These are phyloP conservation scores for Puccinia horiana DNA, from an alignment of 1,284 basidiomycete genomes.

Conservation along the genomic window DNA sequence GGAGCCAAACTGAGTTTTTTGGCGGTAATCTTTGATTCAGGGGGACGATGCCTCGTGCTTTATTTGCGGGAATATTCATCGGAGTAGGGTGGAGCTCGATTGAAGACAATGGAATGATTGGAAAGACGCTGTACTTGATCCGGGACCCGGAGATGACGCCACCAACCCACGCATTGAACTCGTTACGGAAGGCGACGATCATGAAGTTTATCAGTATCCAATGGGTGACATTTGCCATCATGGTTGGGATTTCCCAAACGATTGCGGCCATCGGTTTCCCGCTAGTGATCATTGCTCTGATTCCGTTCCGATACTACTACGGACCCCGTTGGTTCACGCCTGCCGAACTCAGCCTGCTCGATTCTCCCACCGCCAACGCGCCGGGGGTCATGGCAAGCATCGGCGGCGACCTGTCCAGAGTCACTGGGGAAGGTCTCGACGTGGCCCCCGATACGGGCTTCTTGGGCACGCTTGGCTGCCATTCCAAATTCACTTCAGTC, in stretches of 20 bases:
- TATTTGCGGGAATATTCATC: constrained; percentile 58
- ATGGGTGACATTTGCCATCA: constrained; percentile 80
- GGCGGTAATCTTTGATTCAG: constrained; percentile 40
- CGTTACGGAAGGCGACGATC: constrained; percentile 74
- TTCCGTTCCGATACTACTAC: constrained; percentile 75
- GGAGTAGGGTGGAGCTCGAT: constrained; percentile 65
- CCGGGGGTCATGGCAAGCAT: constrained; percentile 42
- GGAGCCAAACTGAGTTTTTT: neutral
- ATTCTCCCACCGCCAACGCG: constrained; percentile 75
- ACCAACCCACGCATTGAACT: constrained; percentile 69
- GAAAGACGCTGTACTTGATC: constrained; percentile 78
- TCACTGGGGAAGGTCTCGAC: constrained; percentile 31
- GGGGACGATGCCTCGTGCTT: constrained; percentile 52
- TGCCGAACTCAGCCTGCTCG: constrained; percentile 79
- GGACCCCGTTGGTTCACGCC: constrained; percentile 76
- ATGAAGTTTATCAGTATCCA: constrained; percentile 77
- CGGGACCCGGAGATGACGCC: constrained; percentile 71
- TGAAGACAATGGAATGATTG: constrained; percentile 77
- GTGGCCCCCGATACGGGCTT: constrained; percentile 34
- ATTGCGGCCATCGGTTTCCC: constrained; percentile 81
- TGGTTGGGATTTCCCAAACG: constrained; percentile 89
- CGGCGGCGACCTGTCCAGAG: constrained; percentile 26
- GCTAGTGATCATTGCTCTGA: constrained; percentile 79
- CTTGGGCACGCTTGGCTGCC: constrained; percentile 4
- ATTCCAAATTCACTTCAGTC: neutral